Percentiles rank a stretch among this genome's conserved stretches.
phyloP scores from a whole-genome alignment of 805 yeast genomes.

The Candida namnaoensis region DNA sequence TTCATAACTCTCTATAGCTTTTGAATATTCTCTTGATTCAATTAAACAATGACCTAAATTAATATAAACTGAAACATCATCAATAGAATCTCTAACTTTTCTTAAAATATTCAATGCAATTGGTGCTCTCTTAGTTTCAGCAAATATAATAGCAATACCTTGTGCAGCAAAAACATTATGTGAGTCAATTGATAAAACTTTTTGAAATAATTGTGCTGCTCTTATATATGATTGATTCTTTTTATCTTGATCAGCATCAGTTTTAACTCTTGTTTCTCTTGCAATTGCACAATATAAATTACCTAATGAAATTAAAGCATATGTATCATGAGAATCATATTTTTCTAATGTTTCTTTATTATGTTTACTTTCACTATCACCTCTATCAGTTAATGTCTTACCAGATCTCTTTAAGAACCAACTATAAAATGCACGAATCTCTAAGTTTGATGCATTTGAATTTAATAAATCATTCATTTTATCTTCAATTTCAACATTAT shows the following conservation, averaged over 20 bases:
- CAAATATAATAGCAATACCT: conserved; percentile 89
- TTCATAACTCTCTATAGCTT: conserved; percentile 85
- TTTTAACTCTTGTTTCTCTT: conserved; percentile 50
- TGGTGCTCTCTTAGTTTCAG: conserved; percentile 69
- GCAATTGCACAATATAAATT: conserved; percentile 81
- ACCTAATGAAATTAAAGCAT: conserved; percentile 85
- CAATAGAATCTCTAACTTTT: conserved; percentile 82
- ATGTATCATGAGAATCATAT: conserved; percentile 79
- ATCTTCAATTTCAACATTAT: conserved; percentile 29
- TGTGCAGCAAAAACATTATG: conserved; percentile 93
- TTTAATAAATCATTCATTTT: conserved; percentile 49
- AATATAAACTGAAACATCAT: conserved; percentile 73
- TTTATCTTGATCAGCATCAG: conserved; percentile 43
- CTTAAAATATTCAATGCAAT: conserved; percentile 81
- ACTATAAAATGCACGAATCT: conserved; percentile 84
- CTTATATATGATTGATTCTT: conserved; percentile 69
- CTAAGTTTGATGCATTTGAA: conserved; percentile 53
- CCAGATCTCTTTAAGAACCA: conserved; percentile 71
- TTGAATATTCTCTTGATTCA: conserved; percentile 73
- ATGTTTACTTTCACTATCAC: conserved; percentile 64
- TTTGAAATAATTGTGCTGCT: conserved; percentile 88
- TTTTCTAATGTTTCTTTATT: conserved; percentile 80
- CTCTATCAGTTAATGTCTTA: conserved; percentile 30
- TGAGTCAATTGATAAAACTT: conserved; percentile 78
- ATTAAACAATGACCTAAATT: conserved; percentile 83